Evolutionary conservation across 306 rosid genomes (phyloP).

Genomic region (Corylus americana): DNA sequence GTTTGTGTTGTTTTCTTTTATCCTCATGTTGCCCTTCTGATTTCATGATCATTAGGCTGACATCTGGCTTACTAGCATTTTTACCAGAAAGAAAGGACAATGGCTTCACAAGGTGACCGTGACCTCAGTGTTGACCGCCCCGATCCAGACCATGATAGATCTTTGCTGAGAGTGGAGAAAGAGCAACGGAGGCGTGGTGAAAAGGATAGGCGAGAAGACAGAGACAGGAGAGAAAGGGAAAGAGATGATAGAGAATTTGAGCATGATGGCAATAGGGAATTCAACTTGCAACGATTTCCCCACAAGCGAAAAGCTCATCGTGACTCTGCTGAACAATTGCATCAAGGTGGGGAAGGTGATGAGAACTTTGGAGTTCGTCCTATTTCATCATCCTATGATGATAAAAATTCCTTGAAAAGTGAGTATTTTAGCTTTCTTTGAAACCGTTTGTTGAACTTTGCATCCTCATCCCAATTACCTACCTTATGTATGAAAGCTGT

Average conservation of each 20-base stretch:
- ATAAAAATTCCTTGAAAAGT: constrained; percentile 73
- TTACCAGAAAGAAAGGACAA: constrained; percentile 71
- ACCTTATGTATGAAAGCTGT: neutral
- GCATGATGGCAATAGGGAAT: constrained; percentile 68
- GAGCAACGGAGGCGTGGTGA: constrained; percentile 83
- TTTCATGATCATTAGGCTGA: constrained; percentile 35
- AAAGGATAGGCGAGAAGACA: constrained; percentile 80
- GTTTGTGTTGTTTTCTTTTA: constrained; percentile 39
- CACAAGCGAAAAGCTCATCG: constrained; percentile 63
- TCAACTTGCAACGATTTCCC: constrained; percentile 56
- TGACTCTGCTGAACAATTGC: constrained; percentile 71
- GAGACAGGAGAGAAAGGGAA: constrained; percentile 75
- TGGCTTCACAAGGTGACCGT: constrained; percentile 66
- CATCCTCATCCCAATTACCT: constrained; percentile 10
- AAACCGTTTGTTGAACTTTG: constrained; percentile 5
- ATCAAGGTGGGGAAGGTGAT: constrained; percentile 64
- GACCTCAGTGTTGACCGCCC: constrained; percentile 91
- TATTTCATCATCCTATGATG: constrained; percentile 67
- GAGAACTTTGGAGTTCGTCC: constrained; percentile 68
- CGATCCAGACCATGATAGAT: constrained; percentile 73
- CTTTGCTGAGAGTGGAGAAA: constrained; percentile 66
- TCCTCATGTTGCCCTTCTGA: constrained; percentile 2
- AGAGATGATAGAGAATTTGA: constrained; percentile 79
- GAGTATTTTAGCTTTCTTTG: constrained; percentile 44
- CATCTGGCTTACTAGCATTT: constrained; percentile 29